Base-by-base conservation (phyloP, 192 early-diverging fungal species). In the Pilaira anomala region DNA sequence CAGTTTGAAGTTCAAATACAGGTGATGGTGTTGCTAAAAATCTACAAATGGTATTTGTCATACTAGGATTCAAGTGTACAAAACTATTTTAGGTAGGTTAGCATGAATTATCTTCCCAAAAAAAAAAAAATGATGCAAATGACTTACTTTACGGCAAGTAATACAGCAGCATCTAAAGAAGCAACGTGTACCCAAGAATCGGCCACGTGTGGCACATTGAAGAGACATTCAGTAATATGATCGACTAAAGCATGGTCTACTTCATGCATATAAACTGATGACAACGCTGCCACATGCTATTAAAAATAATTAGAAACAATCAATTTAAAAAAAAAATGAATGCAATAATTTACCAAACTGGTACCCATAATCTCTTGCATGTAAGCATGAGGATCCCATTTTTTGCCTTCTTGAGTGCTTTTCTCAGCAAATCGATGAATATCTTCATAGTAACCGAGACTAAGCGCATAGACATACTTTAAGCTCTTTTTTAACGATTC, bases 351-450 rank as follows among this genome's bases (percentile, higher is more conserved):
- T 76, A 85, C 83, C 68, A 85, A 68, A 26, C 81, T 76, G 28
- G 75, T 66, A 29, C 74, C 79, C 83, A 85, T 85, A 42, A 85
- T 85, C 52, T 83, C 81, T 25, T 65, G 68, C 59, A 75, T 77
- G 25, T 82, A 85, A 16, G 74, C 74, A 44, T 80, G 76, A 22
- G 69, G 52, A 4, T 74, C 60, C 66, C 42, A 72, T 25, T 78
- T 79, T 29, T 77, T 79, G 5, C 76, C 77, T 58, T 85, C 70
- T 11, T 71, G 57, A 41, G 68, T 55, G 3, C 69, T 65, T 29
- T 76, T 72, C n/a, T 80, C 71, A 28, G 74, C 72, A 49, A 79
- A 76, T 1, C 67, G 61, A 18, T 72, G 69, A 42, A 85, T 75
- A 42, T 85, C 83, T 16, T 78, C 63, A 70, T 76, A 85, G 66